These are phyloP conservation scores for Fonsecaea monophora DNA, from an alignment of 2,329 filamentous ascomycete species.

Conservation along the genomic window DNA sequence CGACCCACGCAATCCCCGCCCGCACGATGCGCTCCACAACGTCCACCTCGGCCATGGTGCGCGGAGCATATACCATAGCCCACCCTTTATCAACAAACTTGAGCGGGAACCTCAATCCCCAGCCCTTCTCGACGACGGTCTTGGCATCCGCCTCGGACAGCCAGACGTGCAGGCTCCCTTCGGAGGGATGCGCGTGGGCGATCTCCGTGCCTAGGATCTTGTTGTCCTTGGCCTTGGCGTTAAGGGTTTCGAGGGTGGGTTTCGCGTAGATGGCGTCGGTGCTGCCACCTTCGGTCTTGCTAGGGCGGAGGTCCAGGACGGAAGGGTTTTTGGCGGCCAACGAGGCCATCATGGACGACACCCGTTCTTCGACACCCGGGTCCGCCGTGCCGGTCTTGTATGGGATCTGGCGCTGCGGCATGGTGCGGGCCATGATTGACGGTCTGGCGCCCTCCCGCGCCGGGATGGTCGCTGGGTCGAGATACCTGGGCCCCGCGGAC, in stretches of 20 bases:
- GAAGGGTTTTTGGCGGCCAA: slow-evolving; percentile 28
- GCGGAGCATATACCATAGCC: slow-evolving; percentile 34
- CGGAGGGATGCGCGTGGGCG: slow-evolving; percentile 32
- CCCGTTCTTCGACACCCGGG: slow-evolving; percentile 27
- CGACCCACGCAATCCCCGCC: slow-evolving; percentile 28
- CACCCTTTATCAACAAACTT: slow-evolving; percentile 32
- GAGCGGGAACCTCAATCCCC: slow-evolving; percentile 33
- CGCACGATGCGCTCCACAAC: slow-evolving; percentile 32
- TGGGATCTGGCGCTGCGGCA: slow-evolving; percentile 37
- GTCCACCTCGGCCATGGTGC: slow-evolving; percentile 33
- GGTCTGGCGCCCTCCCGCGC: slow-evolving; percentile 25
- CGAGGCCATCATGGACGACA: slow-evolving; percentile 17
- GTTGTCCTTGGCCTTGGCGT: slow-evolving; percentile 20
- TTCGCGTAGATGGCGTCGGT: slow-evolving; percentile 34
- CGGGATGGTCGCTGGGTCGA: slow-evolving; percentile 23
- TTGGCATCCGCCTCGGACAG: slow-evolving; percentile 33
- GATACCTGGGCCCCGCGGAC: slow-evolving; percentile 26
- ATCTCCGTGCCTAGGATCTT: slow-evolving; percentile 29
- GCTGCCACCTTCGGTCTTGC: slow-evolving; percentile 33
- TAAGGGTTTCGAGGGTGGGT: slow-evolving; percentile 22
- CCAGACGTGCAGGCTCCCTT: slow-evolving; percentile 35
- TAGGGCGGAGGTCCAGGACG: slow-evolving; percentile 29
- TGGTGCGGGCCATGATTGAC: slow-evolving; percentile 30
- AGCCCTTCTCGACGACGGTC: slow-evolving; percentile 34
- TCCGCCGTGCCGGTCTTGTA: slow-evolving; percentile 23